These are phyloP conservation scores for Colletotrichum sp. DNA, from an alignment of 2,329 filamentous ascomycete genomes.

Conservation along the genomic window DNA sequence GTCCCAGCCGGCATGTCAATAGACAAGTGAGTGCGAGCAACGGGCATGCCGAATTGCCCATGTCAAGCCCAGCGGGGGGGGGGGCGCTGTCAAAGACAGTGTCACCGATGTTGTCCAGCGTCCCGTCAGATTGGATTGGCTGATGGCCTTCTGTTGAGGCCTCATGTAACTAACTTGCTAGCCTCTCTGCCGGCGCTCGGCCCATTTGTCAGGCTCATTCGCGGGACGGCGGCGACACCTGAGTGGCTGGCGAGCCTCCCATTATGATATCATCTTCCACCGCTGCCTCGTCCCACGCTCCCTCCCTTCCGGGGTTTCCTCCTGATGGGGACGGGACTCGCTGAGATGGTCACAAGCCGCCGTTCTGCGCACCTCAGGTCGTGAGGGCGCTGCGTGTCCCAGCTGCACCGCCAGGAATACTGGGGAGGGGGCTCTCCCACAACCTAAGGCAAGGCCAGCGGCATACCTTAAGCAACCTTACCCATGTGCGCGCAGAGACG, in stretches of 20 bases:
- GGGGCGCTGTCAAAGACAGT: not conserved
- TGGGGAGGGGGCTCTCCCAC: not conserved
- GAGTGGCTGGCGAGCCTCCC: not conserved
- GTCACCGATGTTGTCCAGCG: not conserved
- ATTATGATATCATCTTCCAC: conserved; percentile 9
- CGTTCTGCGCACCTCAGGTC: not conserved
- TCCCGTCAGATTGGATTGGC: not conserved
- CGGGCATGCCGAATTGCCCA: not conserved
- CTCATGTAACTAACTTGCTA: not conserved
- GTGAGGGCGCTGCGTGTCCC: not conserved
- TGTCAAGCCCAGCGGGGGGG: not conserved
- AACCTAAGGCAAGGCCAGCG: not conserved
- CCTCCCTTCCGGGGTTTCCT: not conserved
- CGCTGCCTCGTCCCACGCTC: not conserved
- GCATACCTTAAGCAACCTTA: not conserved
- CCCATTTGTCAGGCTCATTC: not conserved
- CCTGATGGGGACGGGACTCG: not conserved
- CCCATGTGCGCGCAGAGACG: not conserved
- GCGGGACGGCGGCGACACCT: not conserved
- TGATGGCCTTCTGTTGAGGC: not conserved
- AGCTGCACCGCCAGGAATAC: not conserved
- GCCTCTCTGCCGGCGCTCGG: not conserved
- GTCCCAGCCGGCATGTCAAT: not conserved
- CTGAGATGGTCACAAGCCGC: not conserved
- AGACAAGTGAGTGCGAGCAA: not conserved